These are phyloP conservation scores for Alternaria brassicicola DNA, from an alignment of 2,329 filamentous ascomycete species.

Conservation along the genomic window DNA sequence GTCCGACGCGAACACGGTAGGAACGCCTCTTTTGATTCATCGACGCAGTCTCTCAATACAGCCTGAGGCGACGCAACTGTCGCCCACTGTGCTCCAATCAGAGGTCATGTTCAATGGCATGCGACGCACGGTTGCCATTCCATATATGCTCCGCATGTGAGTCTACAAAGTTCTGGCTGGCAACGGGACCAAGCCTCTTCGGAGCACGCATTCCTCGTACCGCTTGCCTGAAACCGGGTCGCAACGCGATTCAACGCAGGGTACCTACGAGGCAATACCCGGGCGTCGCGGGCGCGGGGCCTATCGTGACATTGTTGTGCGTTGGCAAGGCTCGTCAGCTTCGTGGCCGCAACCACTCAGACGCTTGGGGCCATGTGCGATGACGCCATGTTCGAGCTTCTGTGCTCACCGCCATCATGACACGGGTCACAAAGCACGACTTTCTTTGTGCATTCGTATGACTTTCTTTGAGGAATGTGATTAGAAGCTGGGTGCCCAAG, in stretches of 20 bases:
- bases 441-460: background rate
- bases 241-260: slow-evolving; percentile 8
- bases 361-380: slow-evolving; percentile 10
- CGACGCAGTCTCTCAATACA: too few relatives aligned
- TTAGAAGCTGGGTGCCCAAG: background rate
- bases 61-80: background rate
- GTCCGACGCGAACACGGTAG: background rate
- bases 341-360: slow-evolving; percentile 10
- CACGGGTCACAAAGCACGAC: slow-evolving; percentile 8
- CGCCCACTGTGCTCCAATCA: slow-evolving; percentile 14
- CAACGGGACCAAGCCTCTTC: background rate
- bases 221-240: slow-evolving; percentile 2
- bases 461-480: background rate
- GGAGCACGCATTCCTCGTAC: background rate
- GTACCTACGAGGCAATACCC: slow-evolving; percentile 3
- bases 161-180: background rate
- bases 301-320: slow-evolving; percentile 21
- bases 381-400: slow-evolving; percentile 23
- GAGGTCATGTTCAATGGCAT: slow-evolving; percentile 23
- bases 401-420: slow-evolving; percentile 24
- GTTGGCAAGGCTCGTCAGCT: slow-evolving; percentile 21
- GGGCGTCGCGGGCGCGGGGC: slow-evolving; percentile 7
- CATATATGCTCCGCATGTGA: background rate
- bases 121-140: background rate
- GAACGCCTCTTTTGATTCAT: background rate